Percentiles rank a stretch among this genome's conserved stretches.
Evolutionary conservation across 148 eudicot genomes (phyloP).

Genomic region (Oxyria digyna): DNA sequence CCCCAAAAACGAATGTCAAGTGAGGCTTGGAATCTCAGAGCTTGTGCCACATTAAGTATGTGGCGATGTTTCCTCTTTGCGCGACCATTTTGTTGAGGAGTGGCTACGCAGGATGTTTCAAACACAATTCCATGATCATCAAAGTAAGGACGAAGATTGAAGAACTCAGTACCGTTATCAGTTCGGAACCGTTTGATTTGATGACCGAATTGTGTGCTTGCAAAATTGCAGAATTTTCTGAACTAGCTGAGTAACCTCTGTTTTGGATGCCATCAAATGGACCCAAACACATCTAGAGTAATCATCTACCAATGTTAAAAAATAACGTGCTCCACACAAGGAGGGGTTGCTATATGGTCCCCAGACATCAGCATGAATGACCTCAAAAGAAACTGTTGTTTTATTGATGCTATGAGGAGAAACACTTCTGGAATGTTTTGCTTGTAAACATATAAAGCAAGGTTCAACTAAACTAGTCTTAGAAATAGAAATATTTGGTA

Average conservation of each 20-base stretch:
- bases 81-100: background rate
- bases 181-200: background rate
- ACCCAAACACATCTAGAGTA: constrained; percentile 4
- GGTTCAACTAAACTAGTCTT: background rate
- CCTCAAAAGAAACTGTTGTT: background rate
- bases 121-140: background rate
- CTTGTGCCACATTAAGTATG: background rate
- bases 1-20: background rate
- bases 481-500: background rate
- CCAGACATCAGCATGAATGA: background rate
- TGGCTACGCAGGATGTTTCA: background rate
- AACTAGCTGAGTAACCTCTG: background rate
- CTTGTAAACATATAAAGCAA: background rate
- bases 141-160: background rate
- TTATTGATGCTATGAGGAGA: background rate
- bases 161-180: background rate
- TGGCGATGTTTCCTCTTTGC: background rate
- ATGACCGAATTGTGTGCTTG: background rate
- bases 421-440: background rate
- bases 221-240: background rate
- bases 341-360: background rate
- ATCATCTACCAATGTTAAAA: constrained; percentile 6
- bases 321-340: background rate
- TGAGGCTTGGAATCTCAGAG: background rate
- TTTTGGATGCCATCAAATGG: background rate